Conservation (phyloP, 768 basidiomycete genomes). For the Tricholoma sp. region DNA sequence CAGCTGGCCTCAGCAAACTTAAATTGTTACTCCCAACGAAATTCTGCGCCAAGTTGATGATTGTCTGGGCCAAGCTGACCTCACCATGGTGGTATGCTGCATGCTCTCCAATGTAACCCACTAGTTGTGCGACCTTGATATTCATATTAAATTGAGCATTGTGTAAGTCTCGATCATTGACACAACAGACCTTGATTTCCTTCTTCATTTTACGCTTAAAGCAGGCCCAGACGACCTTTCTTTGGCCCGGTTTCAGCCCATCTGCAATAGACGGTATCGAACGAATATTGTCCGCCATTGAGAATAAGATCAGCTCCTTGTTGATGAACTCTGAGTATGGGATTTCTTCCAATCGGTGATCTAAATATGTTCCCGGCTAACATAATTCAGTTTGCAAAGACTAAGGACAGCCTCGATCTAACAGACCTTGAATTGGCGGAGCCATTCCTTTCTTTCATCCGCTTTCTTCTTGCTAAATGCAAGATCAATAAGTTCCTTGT, state of each 20-base stretch:
- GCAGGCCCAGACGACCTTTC: constrained; percentile 94
- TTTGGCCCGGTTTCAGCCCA: constrained; percentile 95
- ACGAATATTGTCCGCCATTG: constrained; percentile 98
- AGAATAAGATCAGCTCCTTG: constrained; percentile 95
- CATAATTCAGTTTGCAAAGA: constrained; percentile 1
- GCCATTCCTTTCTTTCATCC: constrained; percentile 97
- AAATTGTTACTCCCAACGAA: constrained; percentile 96
- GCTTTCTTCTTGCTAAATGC: constrained; percentile 99
- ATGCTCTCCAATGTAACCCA: constrained; percentile 92
- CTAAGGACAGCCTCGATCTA: not conserved
- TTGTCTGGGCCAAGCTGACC: constrained; percentile 78
- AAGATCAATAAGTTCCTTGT: constrained; percentile 87
- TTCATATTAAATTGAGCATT: not conserved
- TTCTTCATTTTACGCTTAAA: constrained; percentile 92
- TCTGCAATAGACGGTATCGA: constrained; percentile 94
- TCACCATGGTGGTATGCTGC: constrained; percentile 98
- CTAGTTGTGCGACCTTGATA: constrained; percentile 81
- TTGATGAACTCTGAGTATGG: constrained; percentile 95
- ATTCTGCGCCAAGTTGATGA: constrained; percentile 90
- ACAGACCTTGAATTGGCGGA: constrained; percentile 82
- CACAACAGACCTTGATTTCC: constrained; percentile 71
- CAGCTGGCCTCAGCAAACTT: constrained; percentile 81
- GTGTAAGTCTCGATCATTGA: not conserved
- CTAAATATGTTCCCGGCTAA: constrained; percentile 89
- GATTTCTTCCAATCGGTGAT: constrained; percentile 84